These are phyloP conservation scores for Asterionellopsis glacialis DNA, from an alignment of 108 stramenopile genomes.

Conservation along the genomic window DNA sequence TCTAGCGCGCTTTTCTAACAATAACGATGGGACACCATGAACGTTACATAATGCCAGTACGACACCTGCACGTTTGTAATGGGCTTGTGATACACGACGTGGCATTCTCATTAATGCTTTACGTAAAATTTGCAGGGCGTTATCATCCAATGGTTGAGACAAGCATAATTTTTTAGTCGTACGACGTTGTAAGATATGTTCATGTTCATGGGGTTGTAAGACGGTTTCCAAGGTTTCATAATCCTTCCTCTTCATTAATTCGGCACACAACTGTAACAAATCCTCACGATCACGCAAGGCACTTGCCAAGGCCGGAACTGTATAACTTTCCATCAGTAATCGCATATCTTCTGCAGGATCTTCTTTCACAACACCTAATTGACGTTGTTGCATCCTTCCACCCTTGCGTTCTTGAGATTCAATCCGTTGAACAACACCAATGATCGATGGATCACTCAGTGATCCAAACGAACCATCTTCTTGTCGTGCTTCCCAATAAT, in stretches of 20 bases:
- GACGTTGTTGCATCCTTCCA: conserved; percentile 57
- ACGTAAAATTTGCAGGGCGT: conserved; percentile 69
- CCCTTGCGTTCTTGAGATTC: conserved; percentile 60
- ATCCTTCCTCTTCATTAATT: conserved; percentile 63
- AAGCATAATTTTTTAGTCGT: conserved; percentile 52
- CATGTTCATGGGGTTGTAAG: conserved; percentile 72
- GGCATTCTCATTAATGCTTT: conserved; percentile 92
- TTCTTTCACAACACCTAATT: conserved; percentile 72
- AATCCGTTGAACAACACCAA: conserved; percentile 29
- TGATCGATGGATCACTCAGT: too few species aligned
- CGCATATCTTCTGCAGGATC: conserved; percentile 92
- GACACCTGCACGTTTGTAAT: conserved; percentile 78
- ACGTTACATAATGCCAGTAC: conserved; percentile 90
- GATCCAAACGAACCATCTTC: too few species aligned
- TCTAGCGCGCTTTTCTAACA: conserved; percentile 83
- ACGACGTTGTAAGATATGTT: conserved; percentile 53
- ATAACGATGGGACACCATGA: conserved; percentile 84
- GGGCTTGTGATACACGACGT: conserved; percentile 80
- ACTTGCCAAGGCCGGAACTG: conserved; percentile 81
- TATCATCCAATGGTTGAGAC: conserved; percentile 50
- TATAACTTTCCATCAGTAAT: conserved; percentile 84
- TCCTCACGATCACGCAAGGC: conserved; percentile 93
- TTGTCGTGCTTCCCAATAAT: too few species aligned
- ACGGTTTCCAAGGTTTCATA: conserved; percentile 53
- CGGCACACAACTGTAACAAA: conserved; percentile 80